These are phyloP conservation scores for Hypericum androsaemum DNA, from an alignment of 345 rosid genomes.

Conservation along the genomic window DNA sequence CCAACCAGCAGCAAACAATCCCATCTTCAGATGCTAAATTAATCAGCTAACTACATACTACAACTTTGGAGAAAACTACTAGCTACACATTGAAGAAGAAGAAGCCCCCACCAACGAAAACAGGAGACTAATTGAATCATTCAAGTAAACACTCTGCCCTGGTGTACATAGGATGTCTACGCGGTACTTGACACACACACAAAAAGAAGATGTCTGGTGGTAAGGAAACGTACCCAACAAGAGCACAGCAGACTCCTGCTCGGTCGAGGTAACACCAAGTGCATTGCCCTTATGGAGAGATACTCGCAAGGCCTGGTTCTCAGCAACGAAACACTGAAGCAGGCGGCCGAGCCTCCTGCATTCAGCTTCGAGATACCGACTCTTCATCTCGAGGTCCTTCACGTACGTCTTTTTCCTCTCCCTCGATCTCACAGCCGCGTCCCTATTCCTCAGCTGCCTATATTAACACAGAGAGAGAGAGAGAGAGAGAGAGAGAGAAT, in stretches of 20 bases:
- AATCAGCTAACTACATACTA: no score
- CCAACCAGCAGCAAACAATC: no score
- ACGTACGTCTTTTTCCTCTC: slow-evolving; percentile 80
- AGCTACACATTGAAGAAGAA: no score
- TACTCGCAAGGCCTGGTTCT: slow-evolving; percentile 67
- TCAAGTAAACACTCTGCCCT: no score
- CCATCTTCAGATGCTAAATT: no score
- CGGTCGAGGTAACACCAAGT: slow-evolving; percentile 52
- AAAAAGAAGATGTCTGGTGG: background rate
- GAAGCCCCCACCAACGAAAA: no score
- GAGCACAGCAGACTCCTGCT: slow-evolving; percentile 99
- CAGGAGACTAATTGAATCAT: no score
- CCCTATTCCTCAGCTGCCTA: slow-evolving; percentile 84
- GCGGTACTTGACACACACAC: background rate
- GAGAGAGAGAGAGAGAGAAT: background rate
- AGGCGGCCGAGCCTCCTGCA: slow-evolving; percentile 65
- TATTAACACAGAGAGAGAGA: background rate
- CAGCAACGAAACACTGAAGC: slow-evolving; percentile 65
- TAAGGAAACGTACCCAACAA: slow-evolving; percentile 56
- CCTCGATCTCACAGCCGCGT: slow-evolving; percentile 76
- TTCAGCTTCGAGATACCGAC: slow-evolving; percentile 69
- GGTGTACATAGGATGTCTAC: background rate
- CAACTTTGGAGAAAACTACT: no score
- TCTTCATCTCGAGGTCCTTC: slow-evolving; percentile 70
- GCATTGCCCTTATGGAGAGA: slow-evolving; percentile 44